Percentiles rank a stretch among this genome's conserved stretches.
phyloP scores from a whole-genome alignment of 2,329 filamentous ascomycete species.

The Uncinocarpus reesii region DNA sequence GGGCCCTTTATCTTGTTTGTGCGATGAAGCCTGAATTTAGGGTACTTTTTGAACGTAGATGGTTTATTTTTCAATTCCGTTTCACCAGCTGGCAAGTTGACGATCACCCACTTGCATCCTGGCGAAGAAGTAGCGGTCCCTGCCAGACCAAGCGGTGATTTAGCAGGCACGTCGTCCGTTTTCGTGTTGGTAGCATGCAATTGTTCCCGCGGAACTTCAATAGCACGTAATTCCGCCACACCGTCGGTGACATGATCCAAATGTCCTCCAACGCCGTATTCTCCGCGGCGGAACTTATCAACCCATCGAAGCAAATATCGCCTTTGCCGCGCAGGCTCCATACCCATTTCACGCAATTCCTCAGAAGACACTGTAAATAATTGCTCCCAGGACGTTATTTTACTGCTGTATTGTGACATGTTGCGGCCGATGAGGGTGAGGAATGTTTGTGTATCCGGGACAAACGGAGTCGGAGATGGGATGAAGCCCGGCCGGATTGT shows the following conservation, averaged over 20 bases:
- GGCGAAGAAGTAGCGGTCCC: constrained; percentile 41
- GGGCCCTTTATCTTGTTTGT: constrained; percentile 64
- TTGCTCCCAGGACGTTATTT: constrained; percentile 82
- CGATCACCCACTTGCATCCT: constrained; percentile 48
- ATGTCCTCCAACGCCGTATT: constrained; percentile 74
- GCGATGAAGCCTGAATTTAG: constrained; percentile 57
- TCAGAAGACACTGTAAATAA: constrained; percentile 71
- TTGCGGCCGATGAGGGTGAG: constrained; percentile 83
- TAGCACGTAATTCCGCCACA: constrained; percentile 47
- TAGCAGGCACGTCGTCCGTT: background rate
- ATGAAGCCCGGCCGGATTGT: constrained; percentile 36
- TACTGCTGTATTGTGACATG: constrained; percentile 68
- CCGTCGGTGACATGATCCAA: constrained; percentile 60
- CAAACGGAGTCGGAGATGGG: constrained; percentile 69
- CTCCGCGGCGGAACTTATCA: constrained; percentile 67
- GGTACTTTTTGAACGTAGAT: constrained; percentile 45
- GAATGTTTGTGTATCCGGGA: constrained; percentile 77
- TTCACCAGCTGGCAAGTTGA: constrained; percentile 49
- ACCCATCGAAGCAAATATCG: constrained; percentile 82
- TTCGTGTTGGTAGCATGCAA: constrained; percentile 19
- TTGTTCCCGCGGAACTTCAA: constrained; percentile 41
- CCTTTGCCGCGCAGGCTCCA: constrained; percentile 73
- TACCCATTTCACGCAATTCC: constrained; percentile 70
- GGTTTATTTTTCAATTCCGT: constrained; percentile 43
- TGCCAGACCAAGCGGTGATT: constrained; percentile 14